Evolutionary conservation across 1,139 yeast genomes (phyloP).

Genomic region (Kodamaea ohmeri): DNA sequence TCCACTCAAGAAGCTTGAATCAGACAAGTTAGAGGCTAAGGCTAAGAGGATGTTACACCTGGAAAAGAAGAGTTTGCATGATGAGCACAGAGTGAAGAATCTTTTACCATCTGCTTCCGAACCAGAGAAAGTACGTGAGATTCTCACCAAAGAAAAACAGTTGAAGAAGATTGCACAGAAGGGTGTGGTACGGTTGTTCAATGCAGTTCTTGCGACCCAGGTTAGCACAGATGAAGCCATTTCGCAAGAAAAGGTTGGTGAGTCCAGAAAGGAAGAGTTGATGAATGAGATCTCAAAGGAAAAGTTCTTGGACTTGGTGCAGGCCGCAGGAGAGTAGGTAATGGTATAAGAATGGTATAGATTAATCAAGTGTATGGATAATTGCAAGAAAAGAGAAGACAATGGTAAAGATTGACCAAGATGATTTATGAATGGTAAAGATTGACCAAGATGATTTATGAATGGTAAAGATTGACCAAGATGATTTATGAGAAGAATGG

Average conservation of each 20-base stretch:
- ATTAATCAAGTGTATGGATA: background rate
- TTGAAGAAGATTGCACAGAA: conserved; percentile 84
- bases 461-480: background rate
- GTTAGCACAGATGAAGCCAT: conserved; percentile 49
- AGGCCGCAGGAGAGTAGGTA: conserved; percentile 64
- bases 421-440: background rate
- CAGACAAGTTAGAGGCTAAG: conserved; percentile 77
- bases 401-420: background rate
- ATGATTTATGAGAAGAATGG: background rate
- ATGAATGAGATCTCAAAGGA: conserved; percentile 85
- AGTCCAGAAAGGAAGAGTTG: conserved; percentile 55
- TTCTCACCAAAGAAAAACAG: conserved; percentile 66
- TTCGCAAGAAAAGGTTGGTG: conserved; percentile 34
- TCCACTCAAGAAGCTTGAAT: conserved; percentile 68
- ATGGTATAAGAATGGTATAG: background rate
- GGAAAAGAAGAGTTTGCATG: conserved; percentile 69
- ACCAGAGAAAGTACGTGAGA: conserved; percentile 50
- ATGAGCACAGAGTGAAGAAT: conserved; percentile 64
- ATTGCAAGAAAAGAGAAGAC: background rate
- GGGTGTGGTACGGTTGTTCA: conserved; percentile 90
- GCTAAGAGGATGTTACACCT: conserved; percentile 69
- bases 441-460: background rate
- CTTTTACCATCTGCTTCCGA: conserved; percentile 61
- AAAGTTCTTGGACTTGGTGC: conserved; percentile 82
- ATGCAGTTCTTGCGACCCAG: conserved; percentile 87